Percentiles rank a stretch among this genome's conserved stretches.
Conservation (phyloP, 1,284 basidiomycete species). For the Mycena citricolor region DNA sequence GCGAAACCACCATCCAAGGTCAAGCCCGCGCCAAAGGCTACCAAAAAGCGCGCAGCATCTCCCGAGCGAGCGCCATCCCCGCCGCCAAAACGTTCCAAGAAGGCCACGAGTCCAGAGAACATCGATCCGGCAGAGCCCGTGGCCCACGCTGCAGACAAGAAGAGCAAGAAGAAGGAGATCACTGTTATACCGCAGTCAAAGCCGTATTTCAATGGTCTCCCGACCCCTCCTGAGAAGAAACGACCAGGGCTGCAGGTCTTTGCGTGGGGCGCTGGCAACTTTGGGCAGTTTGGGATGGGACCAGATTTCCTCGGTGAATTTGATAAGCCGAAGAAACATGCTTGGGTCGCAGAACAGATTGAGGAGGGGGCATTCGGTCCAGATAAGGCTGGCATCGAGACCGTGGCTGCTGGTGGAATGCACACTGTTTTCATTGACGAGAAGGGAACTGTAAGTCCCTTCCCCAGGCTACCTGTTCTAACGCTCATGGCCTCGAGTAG, state of each 20-base stretch:
- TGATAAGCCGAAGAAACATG: slow-evolving; percentile 67
- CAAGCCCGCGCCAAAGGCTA: slow-evolving; percentile 28
- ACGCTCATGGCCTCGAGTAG: slow-evolving; percentile 37
- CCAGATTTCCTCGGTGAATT: slow-evolving; percentile 68
- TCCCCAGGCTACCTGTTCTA: slow-evolving; percentile 5
- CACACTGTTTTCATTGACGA: slow-evolving; percentile 86
- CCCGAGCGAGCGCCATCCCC: slow-evolving; percentile 44
- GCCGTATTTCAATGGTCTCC: slow-evolving; percentile 62
- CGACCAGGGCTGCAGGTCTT: slow-evolving; percentile 70
- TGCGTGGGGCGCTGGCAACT: slow-evolving; percentile 84
- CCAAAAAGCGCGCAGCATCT: slow-evolving; percentile 44
- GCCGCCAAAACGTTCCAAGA: slow-evolving; percentile 43
- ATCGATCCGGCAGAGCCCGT: slow-evolving; percentile 30
- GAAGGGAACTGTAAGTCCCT: slow-evolving; percentile 69
- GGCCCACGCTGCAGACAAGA: slow-evolving; percentile 25
- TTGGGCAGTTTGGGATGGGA: slow-evolving; percentile 87
- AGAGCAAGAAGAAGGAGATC: slow-evolving; percentile 34
- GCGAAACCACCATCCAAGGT: slow-evolving; percentile 36
- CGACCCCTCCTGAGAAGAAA: slow-evolving; percentile 46
- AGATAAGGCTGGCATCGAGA: slow-evolving; percentile 72
- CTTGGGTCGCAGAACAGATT: slow-evolving; percentile 64
- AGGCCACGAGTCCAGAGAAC: slow-evolving; percentile 31
- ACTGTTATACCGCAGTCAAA: slow-evolving; percentile 41
- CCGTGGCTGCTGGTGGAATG: slow-evolving; percentile 77
- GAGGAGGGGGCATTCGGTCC: slow-evolving; percentile 66